These are phyloP conservation scores for Obba rivulosa DNA, from an alignment of 768 basidiomycete species.

Conservation along the genomic window DNA sequence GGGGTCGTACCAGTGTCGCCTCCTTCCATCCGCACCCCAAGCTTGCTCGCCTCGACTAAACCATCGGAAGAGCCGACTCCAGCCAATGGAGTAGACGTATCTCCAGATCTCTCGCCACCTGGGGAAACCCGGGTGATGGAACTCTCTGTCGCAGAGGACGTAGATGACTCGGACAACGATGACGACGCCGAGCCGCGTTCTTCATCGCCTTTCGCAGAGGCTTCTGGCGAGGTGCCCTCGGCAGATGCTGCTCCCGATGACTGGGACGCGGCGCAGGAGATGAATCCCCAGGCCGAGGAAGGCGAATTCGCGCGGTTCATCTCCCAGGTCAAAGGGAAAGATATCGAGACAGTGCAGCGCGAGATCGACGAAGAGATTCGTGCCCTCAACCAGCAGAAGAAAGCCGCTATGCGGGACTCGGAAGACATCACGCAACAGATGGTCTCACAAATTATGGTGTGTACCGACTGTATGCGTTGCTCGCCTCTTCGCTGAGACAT, in stretches of 20 bases:
- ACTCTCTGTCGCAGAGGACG: conserved; percentile 2
- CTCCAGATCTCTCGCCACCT: not conserved
- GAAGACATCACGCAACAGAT: conserved; percentile 95
- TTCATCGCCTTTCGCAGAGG: conserved; percentile 25
- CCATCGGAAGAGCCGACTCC: no score
- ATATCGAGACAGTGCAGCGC: conserved; percentile 71
- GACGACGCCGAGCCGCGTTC: conserved; percentile 34
- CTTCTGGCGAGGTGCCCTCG: conserved; percentile 12
- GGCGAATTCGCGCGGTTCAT: conserved; percentile 91
- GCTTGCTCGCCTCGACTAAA: no score
- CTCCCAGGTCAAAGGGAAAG: conserved; percentile 84
- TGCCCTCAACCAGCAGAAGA: conserved; percentile 74
- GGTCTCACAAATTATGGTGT: conserved; percentile 74
- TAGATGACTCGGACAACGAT: conserved; percentile 12
- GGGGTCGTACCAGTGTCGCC: no score
- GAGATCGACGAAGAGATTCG: conserved; percentile 94
- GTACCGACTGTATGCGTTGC: conserved; percentile 5
- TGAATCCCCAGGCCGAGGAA: conserved; percentile 73
- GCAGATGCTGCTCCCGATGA: conserved; percentile 27
- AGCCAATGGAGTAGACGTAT: no score
- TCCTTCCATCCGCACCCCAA: no score
- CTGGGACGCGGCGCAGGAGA: conserved; percentile 85
- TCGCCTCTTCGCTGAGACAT: not conserved
- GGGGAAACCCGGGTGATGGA: not conserved
- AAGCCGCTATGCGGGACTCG: conserved; percentile 86